A percentile compares a stretch with the other conserved stretches of the same genome.
Conservation (phyloP, 345 rosid genomes). For the Eucalyptus rudis region DNA sequence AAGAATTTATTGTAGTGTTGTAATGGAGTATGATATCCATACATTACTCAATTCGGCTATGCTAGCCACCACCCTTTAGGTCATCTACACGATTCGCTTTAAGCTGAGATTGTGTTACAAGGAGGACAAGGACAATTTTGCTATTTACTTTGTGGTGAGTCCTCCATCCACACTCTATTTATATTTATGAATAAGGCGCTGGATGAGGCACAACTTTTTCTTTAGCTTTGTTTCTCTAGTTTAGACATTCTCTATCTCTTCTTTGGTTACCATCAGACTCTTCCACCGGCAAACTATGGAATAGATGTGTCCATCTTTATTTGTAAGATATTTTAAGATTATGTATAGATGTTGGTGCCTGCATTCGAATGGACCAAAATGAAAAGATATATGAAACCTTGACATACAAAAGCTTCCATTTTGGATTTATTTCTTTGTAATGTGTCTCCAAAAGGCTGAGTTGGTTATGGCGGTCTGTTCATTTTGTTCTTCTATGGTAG, state of each 20-base stretch:
- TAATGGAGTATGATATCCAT: conserved; percentile 97
- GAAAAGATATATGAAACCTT: background rate
- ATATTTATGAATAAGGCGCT: background rate
- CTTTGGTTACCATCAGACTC: background rate
- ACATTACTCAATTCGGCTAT: conserved; percentile 81
- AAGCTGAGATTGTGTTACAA: conserved; percentile 74
- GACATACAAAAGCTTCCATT: background rate
- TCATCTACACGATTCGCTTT: conserved; percentile 89
- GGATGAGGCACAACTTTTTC: background rate
- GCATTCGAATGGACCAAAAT: background rate
- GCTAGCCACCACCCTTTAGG: conserved; percentile 90
- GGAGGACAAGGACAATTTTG: conserved; percentile 59
- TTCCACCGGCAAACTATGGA: background rate
- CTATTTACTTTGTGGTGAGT: conserved; percentile 74
- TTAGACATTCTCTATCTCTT: background rate
- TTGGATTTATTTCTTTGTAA: background rate
- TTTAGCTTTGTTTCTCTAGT: background rate
- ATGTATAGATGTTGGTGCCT: background rate
- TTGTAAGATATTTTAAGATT: background rate
- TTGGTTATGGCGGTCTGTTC: background rate
- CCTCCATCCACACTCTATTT: background rate
- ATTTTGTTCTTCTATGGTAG: background rate
- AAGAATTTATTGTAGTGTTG: conserved; percentile 85
- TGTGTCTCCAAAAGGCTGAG: background rate
- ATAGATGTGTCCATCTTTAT: background rate